Percentiles rank a stretch among this genome's conserved stretches.
phyloP scores from a whole-genome alignment of 192 early-diverging fungal species.

The Podila clonocystis region DNA sequence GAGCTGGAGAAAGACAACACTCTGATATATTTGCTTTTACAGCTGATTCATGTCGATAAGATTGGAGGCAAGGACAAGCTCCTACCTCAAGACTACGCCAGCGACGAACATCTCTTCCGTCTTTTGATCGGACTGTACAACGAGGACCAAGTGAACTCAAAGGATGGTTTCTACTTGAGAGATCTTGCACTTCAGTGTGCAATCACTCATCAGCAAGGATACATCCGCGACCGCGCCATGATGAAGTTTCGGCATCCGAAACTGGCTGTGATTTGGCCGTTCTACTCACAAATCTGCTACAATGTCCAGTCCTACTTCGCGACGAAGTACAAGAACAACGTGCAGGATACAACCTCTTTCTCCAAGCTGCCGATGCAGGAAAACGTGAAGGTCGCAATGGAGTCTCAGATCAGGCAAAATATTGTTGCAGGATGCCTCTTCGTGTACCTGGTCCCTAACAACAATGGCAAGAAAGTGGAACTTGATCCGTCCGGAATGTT shows the following conservation, averaged over 20 bases:
- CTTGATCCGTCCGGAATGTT: conserved; percentile 60
- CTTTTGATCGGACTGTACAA: conserved; percentile 78
- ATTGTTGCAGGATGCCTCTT: conserved; percentile 63
- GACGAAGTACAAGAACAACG: conserved; percentile 60
- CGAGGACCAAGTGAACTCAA: conserved; percentile 76
- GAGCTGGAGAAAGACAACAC: conserved; percentile 74
- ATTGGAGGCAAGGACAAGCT: conserved; percentile 60
- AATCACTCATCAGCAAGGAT: conserved; percentile 70
- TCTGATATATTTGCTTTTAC: conserved; percentile 77
- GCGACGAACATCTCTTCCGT: conserved; percentile 77
- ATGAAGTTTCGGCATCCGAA: conserved; percentile 80
- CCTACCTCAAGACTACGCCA: conserved; percentile 70
- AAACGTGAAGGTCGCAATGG: conserved; percentile 63
- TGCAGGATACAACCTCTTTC: conserved; percentile 32
- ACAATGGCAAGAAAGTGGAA: conserved; percentile 43
- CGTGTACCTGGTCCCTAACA: conserved; percentile 61
- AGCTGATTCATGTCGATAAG: conserved; percentile 76
- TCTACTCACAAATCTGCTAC: conserved; percentile 62
- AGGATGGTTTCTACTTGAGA: conserved; percentile 78
- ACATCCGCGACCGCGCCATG: conserved; percentile 70
- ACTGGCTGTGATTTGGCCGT: conserved; percentile 69
- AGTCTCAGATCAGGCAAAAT: conserved; percentile 58
- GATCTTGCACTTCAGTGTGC: conserved; percentile 80
- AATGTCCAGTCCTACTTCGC: conserved; percentile 60
- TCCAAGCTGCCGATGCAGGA: conserved; percentile 59